Evolutionary conservation across 257 asterid species (phyloP).

Genomic region (Anisodus tanguticus): DNA sequence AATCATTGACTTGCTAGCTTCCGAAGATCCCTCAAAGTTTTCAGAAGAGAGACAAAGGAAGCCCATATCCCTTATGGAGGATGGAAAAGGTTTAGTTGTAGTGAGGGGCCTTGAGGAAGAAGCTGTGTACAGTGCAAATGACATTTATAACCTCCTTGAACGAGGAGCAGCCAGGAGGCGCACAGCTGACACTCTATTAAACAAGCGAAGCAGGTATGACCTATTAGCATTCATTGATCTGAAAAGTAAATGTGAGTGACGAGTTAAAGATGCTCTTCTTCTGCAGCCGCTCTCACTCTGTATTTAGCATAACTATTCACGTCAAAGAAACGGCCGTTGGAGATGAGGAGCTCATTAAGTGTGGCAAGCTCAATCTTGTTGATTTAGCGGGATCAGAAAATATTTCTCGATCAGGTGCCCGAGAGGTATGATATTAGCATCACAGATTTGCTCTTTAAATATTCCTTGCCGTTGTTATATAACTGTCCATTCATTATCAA

Average conservation of each 20-base stretch:
- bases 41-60: constrained; percentile 64
- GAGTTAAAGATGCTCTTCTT: neutral
- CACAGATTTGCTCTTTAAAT: neutral
- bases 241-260: neutral
- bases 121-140: constrained; percentile 80
- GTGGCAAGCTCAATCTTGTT: constrained; percentile 91
- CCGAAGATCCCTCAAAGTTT: constrained; percentile 60
- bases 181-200: constrained; percentile 80
- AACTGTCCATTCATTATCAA: no score
- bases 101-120: constrained; percentile 92
- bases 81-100: constrained; percentile 75
- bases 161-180: constrained; percentile 83
- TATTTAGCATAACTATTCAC: constrained; percentile 73
- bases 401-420: constrained; percentile 79
- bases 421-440: constrained; percentile 59
- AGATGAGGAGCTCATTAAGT: constrained; percentile 72
- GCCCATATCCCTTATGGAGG: constrained; percentile 74
- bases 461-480: neutral
- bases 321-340: constrained; percentile 77
- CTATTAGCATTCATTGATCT: neutral
- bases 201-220: constrained; percentile 74
- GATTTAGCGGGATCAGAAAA: constrained; percentile 93
- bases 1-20: constrained; percentile 68
- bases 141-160: constrained; percentile 75
- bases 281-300: constrained; percentile 89